Evolutionary conservation across 2,329 filamentous ascomycete species (phyloP).

Genomic region (Dothiorella sarmentorum): DNA sequence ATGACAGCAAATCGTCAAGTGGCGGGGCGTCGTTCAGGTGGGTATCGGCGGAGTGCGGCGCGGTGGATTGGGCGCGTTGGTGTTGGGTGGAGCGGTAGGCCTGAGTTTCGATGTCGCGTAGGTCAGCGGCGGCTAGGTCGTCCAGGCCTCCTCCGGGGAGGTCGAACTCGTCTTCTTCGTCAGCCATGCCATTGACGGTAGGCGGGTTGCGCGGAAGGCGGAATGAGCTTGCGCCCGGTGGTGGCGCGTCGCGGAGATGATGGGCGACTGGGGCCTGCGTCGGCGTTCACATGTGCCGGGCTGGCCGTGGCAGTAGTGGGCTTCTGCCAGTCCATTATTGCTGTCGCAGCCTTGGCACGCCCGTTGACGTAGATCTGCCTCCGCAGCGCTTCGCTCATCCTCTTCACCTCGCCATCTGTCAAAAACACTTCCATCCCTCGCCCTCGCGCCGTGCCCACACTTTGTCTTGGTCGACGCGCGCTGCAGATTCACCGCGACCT

Average conservation of each 20-base stretch:
- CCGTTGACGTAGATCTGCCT: slow-evolving; percentile 18
- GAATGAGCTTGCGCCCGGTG: neutral
- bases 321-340: neutral
- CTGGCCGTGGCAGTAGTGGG: neutral
- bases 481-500: neutral
- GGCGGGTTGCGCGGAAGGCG: neutral
- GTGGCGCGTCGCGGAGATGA: slow-evolving; percentile 12
- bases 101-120: slow-evolving; percentile 44
- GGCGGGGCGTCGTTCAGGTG: slow-evolving; percentile 12
- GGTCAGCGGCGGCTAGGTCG: slow-evolving; percentile 43
- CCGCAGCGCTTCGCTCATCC: slow-evolving; percentile 9
- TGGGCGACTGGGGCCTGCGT: slow-evolving; percentile 4
- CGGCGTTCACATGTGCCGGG: slow-evolving; percentile 14
- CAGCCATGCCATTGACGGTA: slow-evolving; percentile 27
- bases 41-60: neutral
- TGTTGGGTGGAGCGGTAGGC: slow-evolving; percentile 44
- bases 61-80: neutral
- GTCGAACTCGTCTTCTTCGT: slow-evolving; percentile 46
- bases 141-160: slow-evolving; percentile 45
- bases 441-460: neutral
- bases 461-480: neutral
- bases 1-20: slow-evolving; percentile 13
- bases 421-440: neutral
- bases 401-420: slow-evolving; percentile 1
- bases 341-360: slow-evolving; percentile 17